Evolutionary conservation across 2,329 filamentous ascomycete genomes (phyloP).

Genomic region (Fusarium torreyae): DNA sequence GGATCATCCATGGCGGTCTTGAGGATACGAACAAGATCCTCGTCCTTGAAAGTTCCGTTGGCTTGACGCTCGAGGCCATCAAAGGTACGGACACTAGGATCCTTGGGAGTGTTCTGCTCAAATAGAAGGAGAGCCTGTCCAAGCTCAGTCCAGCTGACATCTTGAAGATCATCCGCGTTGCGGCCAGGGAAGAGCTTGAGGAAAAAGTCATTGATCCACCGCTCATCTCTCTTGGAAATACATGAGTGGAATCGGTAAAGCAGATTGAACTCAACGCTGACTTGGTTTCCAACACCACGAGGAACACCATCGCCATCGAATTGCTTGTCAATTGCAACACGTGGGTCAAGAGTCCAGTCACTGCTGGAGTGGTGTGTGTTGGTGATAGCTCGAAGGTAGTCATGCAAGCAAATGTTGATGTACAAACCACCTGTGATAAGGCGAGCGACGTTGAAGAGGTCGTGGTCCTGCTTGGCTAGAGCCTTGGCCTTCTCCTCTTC

Average conservation of each 20-base stretch:
- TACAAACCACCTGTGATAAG: slow-evolving; percentile 67
- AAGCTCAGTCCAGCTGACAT: slow-evolving; percentile 45
- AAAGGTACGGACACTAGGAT: slow-evolving; percentile 65
- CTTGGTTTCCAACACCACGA: slow-evolving; percentile 75
- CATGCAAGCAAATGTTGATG: slow-evolving; percentile 69
- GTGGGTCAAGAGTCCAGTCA: slow-evolving; percentile 75
- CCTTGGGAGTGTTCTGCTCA: slow-evolving; percentile 46
- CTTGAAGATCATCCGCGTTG: slow-evolving; percentile 59
- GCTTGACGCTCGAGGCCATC: slow-evolving; percentile 62
- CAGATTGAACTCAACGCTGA: slow-evolving; percentile 78
- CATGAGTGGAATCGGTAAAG: slow-evolving; percentile 77
- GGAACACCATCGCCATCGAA: slow-evolving; percentile 64
- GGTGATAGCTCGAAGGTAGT: slow-evolving; percentile 74
- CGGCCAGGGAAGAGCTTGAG: slow-evolving; percentile 46
- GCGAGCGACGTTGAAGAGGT: slow-evolving; percentile 67
- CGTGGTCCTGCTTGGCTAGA: slow-evolving; percentile 62
- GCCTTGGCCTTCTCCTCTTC: slow-evolving; percentile 53
- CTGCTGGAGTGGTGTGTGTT: slow-evolving; percentile 72
- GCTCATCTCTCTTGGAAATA: slow-evolving; percentile 72
- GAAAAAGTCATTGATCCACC: slow-evolving; percentile 72
- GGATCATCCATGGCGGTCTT: slow-evolving; percentile 72
- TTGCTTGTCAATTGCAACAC: slow-evolving; percentile 66
- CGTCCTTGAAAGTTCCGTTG: slow-evolving; percentile 69
- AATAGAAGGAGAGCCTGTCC: slow-evolving; percentile 40
- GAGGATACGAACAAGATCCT: slow-evolving; percentile 70